A percentile compares a stretch with the other conserved stretches of the same genome.
These are phyloP conservation scores for Penicillium tannophilum DNA, from an alignment of 495 filamentous ascomycete species.

Conservation along the genomic window DNA sequence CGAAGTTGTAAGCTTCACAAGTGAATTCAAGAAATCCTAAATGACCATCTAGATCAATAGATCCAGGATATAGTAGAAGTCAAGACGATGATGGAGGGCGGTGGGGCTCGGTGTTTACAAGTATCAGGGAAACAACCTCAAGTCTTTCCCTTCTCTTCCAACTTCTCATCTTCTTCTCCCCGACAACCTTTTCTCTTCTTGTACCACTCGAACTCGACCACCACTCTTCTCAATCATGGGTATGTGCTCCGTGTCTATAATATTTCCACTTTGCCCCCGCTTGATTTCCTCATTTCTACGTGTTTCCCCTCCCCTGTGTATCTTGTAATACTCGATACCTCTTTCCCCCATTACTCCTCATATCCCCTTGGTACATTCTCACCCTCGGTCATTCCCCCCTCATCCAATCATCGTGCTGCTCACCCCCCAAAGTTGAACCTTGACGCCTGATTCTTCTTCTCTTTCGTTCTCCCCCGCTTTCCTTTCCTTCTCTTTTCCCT, in stretches of 20 bases:
- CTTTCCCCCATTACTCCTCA: background rate
- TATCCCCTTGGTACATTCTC: slow-evolving; percentile 28
- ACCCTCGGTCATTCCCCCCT: slow-evolving; percentile 25
- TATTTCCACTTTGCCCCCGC: slow-evolving; percentile 10
- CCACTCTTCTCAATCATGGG: slow-evolving; percentile 31
- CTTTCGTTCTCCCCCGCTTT: slow-evolving; percentile 28
- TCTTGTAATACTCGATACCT: slow-evolving; percentile 29
- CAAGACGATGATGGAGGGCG: slow-evolving; percentile 9
- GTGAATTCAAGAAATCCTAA: background rate
- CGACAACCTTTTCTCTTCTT: background rate
- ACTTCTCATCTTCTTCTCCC: slow-evolving; percentile 13
- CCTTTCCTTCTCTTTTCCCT: slow-evolving; percentile 20
- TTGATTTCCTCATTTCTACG: background rate
- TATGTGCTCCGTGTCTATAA: slow-evolving; percentile 17
- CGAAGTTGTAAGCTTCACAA: background rate
- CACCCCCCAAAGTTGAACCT: slow-evolving; percentile 23
- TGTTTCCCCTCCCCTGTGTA: slow-evolving; percentile 19
- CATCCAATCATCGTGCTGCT: slow-evolving; percentile 26
- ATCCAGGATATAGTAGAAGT: too few relatives aligned
- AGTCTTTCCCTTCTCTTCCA: slow-evolving; percentile 30
- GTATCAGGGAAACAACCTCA: slow-evolving; percentile 18
- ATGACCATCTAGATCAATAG: background rate
- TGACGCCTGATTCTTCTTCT: slow-evolving; percentile 30
- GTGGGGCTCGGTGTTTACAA: slow-evolving; percentile 14
- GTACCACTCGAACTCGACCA: slow-evolving; percentile 13